A percentile compares a stretch with the other conserved stretches of the same genome.
Conservation (phyloP, 192 early-diverging fungal genomes). For the Umbelopsis ramanniana region DNA sequence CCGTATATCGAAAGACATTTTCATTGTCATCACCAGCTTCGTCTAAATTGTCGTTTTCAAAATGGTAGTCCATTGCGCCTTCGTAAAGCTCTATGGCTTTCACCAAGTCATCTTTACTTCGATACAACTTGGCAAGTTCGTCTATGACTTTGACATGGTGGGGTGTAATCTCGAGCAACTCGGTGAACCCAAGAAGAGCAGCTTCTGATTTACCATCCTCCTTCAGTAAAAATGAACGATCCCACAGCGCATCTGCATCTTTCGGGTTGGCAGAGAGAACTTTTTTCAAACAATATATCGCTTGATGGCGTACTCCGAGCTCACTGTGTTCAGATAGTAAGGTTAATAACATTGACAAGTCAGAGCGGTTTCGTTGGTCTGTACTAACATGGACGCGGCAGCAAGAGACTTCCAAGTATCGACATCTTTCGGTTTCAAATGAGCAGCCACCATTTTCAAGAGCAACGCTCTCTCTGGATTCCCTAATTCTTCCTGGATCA, state of each 20-base stretch:
- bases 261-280: constrained; percentile 65
- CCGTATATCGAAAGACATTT: constrained; percentile 73
- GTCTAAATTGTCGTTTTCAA: constrained; percentile 40
- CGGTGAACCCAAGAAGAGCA: constrained; percentile 63
- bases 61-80: constrained; percentile 53
- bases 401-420: constrained; percentile 86
- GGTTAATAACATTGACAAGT: neutral
- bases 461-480: constrained; percentile 73
- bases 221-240: constrained; percentile 68
- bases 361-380: neutral
- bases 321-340: constrained; percentile 40
- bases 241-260: constrained; percentile 72
- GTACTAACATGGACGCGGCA: constrained; percentile 65
- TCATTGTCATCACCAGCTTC: constrained; percentile 42
- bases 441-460: constrained; percentile 88
- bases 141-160: constrained; percentile 69
- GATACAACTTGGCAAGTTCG: constrained; percentile 63
- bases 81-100: constrained; percentile 66
- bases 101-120: constrained; percentile 54
- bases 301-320: constrained; percentile 71
- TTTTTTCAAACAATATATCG: constrained; percentile 81
- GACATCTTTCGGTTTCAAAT: constrained; percentile 73
- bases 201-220: constrained; percentile 51
- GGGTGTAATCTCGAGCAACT: constrained; percentile 64
- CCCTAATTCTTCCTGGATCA: constrained; percentile 89